These are phyloP conservation scores for Penicillium parvum DNA, from an alignment of 495 filamentous ascomycete species.

Conservation along the genomic window DNA sequence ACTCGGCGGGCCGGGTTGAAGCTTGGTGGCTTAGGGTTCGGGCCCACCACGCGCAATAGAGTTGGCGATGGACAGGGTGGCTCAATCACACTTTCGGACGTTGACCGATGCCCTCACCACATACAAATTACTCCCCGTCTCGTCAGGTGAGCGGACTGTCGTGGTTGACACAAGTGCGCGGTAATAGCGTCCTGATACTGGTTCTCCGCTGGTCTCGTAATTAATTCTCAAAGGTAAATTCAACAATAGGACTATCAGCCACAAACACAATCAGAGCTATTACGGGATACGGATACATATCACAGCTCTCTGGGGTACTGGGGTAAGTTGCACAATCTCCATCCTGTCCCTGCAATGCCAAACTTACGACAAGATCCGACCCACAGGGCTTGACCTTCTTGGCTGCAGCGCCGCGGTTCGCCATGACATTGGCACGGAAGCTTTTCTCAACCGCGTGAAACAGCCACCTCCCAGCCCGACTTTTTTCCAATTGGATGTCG, in stretches of 20 bases:
- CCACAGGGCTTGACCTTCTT: neutral
- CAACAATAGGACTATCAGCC: no score
- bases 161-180: no score
- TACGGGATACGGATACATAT: no score
- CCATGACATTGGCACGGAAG: conserved; percentile 17
- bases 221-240: no score
- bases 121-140: neutral
- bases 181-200: no score
- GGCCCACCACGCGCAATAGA: conserved; percentile 1
- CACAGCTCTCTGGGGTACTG: no score
- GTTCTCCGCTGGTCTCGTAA: no score
- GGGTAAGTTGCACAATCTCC: no score
- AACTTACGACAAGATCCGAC: conserved; percentile 7
- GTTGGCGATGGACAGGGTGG: conserved; percentile 4
- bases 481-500: neutral
- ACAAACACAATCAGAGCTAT: no score
- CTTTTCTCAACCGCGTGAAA: conserved; percentile 8
- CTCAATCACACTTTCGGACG: conserved; percentile 13
- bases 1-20: conserved; percentile 13
- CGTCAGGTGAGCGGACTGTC: no score
- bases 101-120: conserved; percentile 4
- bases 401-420: conserved; percentile 9
- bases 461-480: neutral
- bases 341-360: no score
- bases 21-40: conserved; percentile 12